These are phyloP conservation scores for Iris pallida DNA, from an alignment of 116 monocot genomes.

Conservation along the genomic window DNA sequence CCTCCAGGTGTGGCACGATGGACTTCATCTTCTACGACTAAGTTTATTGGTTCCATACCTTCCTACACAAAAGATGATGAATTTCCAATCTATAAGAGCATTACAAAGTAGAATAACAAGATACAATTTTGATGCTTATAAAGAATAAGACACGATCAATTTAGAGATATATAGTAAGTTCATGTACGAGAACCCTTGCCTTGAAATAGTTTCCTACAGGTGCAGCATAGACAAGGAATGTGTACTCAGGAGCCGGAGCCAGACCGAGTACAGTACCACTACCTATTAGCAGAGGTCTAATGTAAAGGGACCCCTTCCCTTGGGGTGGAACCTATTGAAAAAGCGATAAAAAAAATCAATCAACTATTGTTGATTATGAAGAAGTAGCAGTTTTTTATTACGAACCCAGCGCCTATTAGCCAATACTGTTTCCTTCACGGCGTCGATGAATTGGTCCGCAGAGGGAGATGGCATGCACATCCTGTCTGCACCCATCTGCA, in stretches of 20 bases:
- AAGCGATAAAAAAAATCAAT: too few species aligned
- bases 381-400: conserved; percentile 11
- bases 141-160: too few species aligned
- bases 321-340: conserved; percentile 82
- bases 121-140: conserved; percentile 49
- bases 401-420: conserved; percentile 84
- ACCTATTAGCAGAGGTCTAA: conserved; percentile 80
- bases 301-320: conserved; percentile 76
- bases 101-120: too few species aligned
- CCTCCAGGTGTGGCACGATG: conserved; percentile 24
- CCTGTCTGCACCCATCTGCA: conserved; percentile 46
- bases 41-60: too few species aligned
- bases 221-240: conserved; percentile 63
- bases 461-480: conserved; percentile 54
- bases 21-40: too few species aligned
- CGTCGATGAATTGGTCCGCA: conserved; percentile 39
- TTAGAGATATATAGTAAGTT: too few species aligned
- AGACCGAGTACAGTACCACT: conserved; percentile 73
- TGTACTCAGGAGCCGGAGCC: conserved; percentile 80
- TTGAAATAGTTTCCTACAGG: too few species aligned
- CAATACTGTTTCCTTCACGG: conserved; percentile 54
- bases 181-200: too few species aligned
- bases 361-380: too few species aligned
- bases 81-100: too few species aligned
- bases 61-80: too few species aligned